These are phyloP conservation scores for Rutstroemia sp. DNA, from an alignment of 2,329 filamentous ascomycete species.

Conservation along the genomic window DNA sequence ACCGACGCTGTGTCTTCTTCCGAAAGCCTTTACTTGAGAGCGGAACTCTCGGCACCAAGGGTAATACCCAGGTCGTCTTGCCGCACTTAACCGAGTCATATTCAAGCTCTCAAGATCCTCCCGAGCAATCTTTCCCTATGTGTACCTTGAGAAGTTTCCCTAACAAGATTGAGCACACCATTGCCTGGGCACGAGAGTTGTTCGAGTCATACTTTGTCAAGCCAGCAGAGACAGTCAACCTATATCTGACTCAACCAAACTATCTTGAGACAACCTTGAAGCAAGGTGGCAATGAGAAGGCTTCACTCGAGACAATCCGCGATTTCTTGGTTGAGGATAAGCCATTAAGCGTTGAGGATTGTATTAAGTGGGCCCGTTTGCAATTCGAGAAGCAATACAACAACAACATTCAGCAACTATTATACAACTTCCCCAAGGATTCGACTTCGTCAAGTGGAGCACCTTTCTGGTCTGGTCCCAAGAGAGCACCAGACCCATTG, in stretches of 20 bases:
- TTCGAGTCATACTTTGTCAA: constrained; percentile 94
- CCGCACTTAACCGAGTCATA: constrained; percentile 93
- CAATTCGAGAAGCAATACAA: constrained; percentile 96
- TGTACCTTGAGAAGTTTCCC: constrained; percentile 96
- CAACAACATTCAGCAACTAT: constrained; percentile 89
- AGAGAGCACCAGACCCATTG: constrained; percentile 86
- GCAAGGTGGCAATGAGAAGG: constrained; percentile 91
- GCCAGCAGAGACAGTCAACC: constrained; percentile 86
- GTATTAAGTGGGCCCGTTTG: constrained; percentile 87
- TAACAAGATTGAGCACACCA: constrained; percentile 97
- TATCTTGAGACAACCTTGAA: constrained; percentile 83
- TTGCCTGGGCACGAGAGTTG: constrained; percentile 93
- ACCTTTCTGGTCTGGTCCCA: constrained; percentile 96
- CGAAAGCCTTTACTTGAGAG: constrained; percentile 93
- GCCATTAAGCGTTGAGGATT: constrained; percentile 88
- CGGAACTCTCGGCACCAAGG: constrained; percentile 96
- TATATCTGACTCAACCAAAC: constrained; percentile 86
- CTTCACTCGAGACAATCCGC: constrained; percentile 81
- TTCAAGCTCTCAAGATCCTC: constrained; percentile 92
- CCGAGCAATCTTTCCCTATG: constrained; percentile 98
- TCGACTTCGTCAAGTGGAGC: constrained; percentile 80
- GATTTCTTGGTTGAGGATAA: constrained; percentile 90
- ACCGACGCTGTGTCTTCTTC: constrained; percentile 96
- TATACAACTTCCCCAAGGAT: constrained; percentile 97
- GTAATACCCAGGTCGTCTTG: constrained; percentile 93